phyloP scores from a whole-genome alignment of 176 grass and related monocot genomes.

The Zea luxurians region DNA sequence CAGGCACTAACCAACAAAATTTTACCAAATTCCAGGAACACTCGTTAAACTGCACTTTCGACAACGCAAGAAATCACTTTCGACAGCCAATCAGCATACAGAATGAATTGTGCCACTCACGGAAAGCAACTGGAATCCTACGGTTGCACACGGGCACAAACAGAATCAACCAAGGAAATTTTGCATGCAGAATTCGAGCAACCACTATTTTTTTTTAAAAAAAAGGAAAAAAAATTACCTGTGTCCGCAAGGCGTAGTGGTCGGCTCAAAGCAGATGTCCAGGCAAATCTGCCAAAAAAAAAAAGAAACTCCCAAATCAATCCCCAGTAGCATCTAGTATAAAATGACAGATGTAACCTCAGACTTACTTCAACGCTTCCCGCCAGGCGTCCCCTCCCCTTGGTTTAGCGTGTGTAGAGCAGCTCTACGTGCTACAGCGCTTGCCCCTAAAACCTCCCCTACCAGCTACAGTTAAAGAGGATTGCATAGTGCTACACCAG shows the following conservation, averaged over 20 bases:
- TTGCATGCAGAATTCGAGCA: not conserved
- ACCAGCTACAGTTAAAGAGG: no score
- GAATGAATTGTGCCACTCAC: not conserved
- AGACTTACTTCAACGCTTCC: no score
- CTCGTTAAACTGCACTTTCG: not conserved
- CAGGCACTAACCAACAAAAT: not conserved
- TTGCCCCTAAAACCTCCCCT: no score
- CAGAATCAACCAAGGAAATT: not conserved
- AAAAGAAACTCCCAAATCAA: slow-evolving; percentile 28
- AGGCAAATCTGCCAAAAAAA: slow-evolving; percentile 65
- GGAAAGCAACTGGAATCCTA: not conserved
- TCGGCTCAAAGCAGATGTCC: slow-evolving; percentile 70
- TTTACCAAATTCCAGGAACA: no score
- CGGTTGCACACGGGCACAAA: not conserved
- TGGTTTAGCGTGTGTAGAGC: no score
- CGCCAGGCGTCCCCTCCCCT: no score
- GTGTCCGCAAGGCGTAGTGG: slow-evolving; percentile 34
- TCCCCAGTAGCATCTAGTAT: not conserved
- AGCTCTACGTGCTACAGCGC: no score
- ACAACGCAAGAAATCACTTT: not conserved
- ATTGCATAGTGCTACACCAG: no score
- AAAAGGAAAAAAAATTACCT: not conserved
- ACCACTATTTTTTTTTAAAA: not conserved
- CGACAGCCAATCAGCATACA: not conserved
- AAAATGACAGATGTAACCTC: not conserved